Evolutionary conservation across 768 basidiomycete genomes (phyloP).

Genomic region (Crassisporium funariophilum): DNA sequence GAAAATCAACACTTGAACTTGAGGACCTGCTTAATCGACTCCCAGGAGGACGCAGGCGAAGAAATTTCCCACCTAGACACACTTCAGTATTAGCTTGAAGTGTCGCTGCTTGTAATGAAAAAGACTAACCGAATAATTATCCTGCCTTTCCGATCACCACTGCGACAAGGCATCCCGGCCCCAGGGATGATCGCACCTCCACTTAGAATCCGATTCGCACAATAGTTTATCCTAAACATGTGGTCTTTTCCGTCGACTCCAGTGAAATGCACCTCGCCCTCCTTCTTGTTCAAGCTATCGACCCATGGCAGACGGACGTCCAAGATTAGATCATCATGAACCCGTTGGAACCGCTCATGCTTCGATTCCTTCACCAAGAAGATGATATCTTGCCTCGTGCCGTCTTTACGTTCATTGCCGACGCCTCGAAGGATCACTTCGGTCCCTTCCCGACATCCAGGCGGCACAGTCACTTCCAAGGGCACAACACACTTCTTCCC

Average conservation of each 20-base stretch:
- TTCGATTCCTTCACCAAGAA: conserved; percentile 57
- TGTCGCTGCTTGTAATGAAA: background rate
- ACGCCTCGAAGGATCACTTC: conserved; percentile 52
- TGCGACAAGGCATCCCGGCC: conserved; percentile 60
- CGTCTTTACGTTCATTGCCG: conserved; percentile 60
- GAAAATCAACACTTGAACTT: conserved; percentile 19
- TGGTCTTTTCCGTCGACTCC: conserved; percentile 56
- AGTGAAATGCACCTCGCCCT: conserved; percentile 48
- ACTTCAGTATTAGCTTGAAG: conserved; percentile 4
- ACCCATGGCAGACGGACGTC: conserved; percentile 57
- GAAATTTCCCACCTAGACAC: conserved; percentile 30
- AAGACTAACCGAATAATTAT: conserved; percentile 27
- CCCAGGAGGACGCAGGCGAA: conserved; percentile 25
- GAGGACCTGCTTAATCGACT: conserved; percentile 18
- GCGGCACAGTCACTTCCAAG: conserved; percentile 53
- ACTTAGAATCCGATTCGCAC: conserved; percentile 42
- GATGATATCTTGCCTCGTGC: conserved; percentile 59
- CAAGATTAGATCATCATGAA: conserved; percentile 51
- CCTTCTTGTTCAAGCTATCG: conserved; percentile 44
- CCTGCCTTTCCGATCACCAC: conserved; percentile 21
- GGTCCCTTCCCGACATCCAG: conserved; percentile 56
- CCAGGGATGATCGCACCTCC: conserved; percentile 47
- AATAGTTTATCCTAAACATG: conserved; percentile 47
- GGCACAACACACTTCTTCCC: conserved; percentile 49
- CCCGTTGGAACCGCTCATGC: conserved; percentile 52